A percentile compares a stretch with the other conserved stretches of the same genome.
phyloP scores from a whole-genome alignment of 495 filamentous ascomycete species.

The Symbiotaphrina buchneri region DNA sequence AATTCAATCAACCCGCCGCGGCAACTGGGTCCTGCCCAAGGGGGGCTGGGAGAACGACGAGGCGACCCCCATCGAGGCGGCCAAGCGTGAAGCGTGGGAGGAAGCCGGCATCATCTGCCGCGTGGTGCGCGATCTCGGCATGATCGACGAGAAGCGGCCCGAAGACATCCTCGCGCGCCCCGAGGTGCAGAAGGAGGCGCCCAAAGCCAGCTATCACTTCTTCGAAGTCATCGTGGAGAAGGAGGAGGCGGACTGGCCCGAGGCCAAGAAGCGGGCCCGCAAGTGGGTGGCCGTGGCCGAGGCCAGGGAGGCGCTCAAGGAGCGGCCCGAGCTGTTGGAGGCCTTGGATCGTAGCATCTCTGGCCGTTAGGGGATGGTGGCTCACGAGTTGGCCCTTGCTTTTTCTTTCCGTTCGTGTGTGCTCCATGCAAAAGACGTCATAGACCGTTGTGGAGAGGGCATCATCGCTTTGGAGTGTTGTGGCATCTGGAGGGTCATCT shows the following conservation, averaged over 20 bases:
- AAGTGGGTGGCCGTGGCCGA: conserved; percentile 73
- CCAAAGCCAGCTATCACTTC: conserved; percentile 65
- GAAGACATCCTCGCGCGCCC: conserved; percentile 27
- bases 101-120: conserved; percentile 79
- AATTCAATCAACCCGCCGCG: conserved; percentile 74
- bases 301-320: conserved; percentile 51
- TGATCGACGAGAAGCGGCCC: conserved; percentile 56
- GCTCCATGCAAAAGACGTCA: too few relatives aligned
- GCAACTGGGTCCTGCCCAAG: conserved; percentile 90
- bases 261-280: conserved; percentile 74
- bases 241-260: conserved; percentile 76
- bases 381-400: too few relatives aligned
- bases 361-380: too few relatives aligned
- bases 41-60: conserved; percentile 96
- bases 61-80: conserved; percentile 39
- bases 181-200: conserved; percentile 34
- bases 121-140: conserved; percentile 61
- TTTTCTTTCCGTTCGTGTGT: too few relatives aligned
- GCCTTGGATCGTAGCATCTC: conserved; percentile 67
- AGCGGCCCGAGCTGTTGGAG: conserved; percentile 69
- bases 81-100: conserved; percentile 84
- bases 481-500: too few relatives aligned
- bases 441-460: too few relatives aligned
- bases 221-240: conserved; percentile 68
- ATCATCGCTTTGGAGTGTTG: too few relatives aligned